These are phyloP conservation scores for Penicillium sp. DNA, from an alignment of 2,329 filamentous ascomycete genomes.

Conservation along the genomic window DNA sequence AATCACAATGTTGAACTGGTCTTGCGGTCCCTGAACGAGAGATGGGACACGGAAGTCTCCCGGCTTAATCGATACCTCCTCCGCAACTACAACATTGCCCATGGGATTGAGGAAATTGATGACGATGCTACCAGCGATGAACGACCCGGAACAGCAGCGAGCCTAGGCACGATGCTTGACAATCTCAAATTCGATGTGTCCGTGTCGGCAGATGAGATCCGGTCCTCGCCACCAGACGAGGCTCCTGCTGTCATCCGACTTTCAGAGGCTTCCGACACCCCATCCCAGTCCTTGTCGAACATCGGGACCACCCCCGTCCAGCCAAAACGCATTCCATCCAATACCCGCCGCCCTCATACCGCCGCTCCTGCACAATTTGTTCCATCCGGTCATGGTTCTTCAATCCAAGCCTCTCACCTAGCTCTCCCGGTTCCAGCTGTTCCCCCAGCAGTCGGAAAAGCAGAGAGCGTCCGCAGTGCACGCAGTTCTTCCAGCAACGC, in stretches of 20 bases:
- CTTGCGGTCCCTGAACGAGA: slow-evolving; percentile 43
- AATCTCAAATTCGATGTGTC: slow-evolving; percentile 39
- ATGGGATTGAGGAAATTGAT: slow-evolving; percentile 32
- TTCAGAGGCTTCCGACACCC: slow-evolving; percentile 18
- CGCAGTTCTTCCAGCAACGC: slow-evolving; percentile 38
- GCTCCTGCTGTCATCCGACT: slow-evolving; percentile 14
- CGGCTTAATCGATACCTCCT: slow-evolving; percentile 47
- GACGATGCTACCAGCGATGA: slow-evolving; percentile 40
- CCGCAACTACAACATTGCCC: slow-evolving; percentile 46
- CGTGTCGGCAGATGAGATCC: slow-evolving; percentile 31
- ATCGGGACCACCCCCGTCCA: slow-evolving; percentile 12
- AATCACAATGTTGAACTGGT: slow-evolving; percentile 44
- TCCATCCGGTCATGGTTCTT: slow-evolving; percentile 26
- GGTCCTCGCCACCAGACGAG: slow-evolving; percentile 21
- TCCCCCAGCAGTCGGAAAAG: slow-evolving; percentile 26
- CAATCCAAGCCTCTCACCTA: slow-evolving; percentile 24
- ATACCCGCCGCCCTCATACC: slow-evolving; percentile 29
- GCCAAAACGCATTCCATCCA: slow-evolving; percentile 22
- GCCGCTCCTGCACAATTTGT: slow-evolving; percentile 25
- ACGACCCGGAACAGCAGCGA: slow-evolving; percentile 41
- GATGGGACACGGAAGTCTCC: slow-evolving; percentile 47
- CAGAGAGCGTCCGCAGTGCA: slow-evolving; percentile 39
- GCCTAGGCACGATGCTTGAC: slow-evolving; percentile 40
- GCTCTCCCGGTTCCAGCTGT: slow-evolving; percentile 36
- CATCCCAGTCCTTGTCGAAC: slow-evolving; percentile 7